Base-by-base conservation (phyloP, 2,329 filamentous ascomycete species). In the Xylaria sp. region DNA sequence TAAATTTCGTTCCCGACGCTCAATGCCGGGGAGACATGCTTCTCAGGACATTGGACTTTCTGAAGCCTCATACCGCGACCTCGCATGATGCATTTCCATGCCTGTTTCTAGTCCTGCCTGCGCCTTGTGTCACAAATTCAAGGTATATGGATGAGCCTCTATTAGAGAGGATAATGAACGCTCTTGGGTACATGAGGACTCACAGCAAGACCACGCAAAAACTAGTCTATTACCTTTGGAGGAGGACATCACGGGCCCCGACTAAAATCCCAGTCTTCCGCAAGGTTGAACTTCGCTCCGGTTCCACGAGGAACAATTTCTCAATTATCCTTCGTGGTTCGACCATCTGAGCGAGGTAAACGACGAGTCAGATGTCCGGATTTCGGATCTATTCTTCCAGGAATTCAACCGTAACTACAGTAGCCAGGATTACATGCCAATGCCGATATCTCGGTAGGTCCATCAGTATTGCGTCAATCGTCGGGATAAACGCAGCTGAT, bases 1-100 rank as follows among this genome's bases (percentile, higher is more conserved):
- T 99, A 71, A 99, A 99, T 80, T 99, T 94, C 77, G 94, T 98
- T 2, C 93, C 95, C 0, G 90, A 94, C 74, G 87, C 94, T 2
- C 82, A 82, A 39, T 87, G 86, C 4, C 88, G 94, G 74, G 96
- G 96, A 1, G 88, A 92, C 67, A 99, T 99, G 96, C 87, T 99
- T 63, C 85, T 87, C 62, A 88, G 92, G 50, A 94, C 91, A 41
- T 85, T 91, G 15, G 81, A 87, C 23, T 97, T 97, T 77, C 82
- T 97, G 54, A 87, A 81, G 54, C 78, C 80, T 56, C 70, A 76
- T 63, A 71, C 74, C 34, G 61, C 68, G 25, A 69, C 72, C 48
- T 69, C 78, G 44, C 66, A 74, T 23, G 75, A 77, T 32, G 78
- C 81, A 59, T 88, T 92, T 56, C 93, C 93, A 0, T 89, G 88